These are phyloP conservation scores for Aspergillus asperescens DNA, from an alignment of 495 filamentous ascomycete genomes.

Conservation along the genomic window DNA sequence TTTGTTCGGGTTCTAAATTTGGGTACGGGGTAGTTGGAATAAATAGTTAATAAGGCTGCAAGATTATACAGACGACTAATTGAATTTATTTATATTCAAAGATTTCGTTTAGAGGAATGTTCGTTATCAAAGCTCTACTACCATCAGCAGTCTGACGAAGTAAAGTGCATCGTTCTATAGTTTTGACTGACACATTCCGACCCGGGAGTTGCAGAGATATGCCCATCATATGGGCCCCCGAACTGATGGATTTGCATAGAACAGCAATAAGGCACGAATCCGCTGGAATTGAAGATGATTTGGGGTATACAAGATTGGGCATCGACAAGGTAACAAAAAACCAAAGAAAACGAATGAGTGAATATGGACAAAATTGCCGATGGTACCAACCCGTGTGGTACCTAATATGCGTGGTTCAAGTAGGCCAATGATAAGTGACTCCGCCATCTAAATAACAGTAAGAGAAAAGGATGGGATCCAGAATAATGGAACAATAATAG, in stretches of 20 bases:
- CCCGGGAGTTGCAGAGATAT: background rate
- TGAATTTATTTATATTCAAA: too few relatives aligned
- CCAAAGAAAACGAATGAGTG: conserved; percentile 12
- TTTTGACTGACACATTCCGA: background rate
- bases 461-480: conserved; percentile 10
- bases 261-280: conserved; percentile 1
- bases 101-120: background rate
- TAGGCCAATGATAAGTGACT: conserved; percentile 3
- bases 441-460: conserved; percentile 16
- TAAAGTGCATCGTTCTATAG: background rate
- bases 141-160: background rate
- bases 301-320: conserved; percentile 21
- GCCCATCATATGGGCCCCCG: background rate
- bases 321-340: conserved; percentile 12
- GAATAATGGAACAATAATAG: conserved; percentile 18
- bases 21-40: too few relatives aligned
- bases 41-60: too few relatives aligned
- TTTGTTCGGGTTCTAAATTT: too few relatives aligned
- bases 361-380: conserved; percentile 12
- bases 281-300: background rate
- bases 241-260: background rate
- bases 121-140: background rate
- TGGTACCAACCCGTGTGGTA: background rate
- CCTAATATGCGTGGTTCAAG: conserved; percentile 1
- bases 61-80: too few relatives aligned